Percentiles rank a stretch among this genome's conserved stretches.
Conservation (phyloP, 2,329 filamentous ascomycete genomes). For the Cladosporium colombiae region DNA sequence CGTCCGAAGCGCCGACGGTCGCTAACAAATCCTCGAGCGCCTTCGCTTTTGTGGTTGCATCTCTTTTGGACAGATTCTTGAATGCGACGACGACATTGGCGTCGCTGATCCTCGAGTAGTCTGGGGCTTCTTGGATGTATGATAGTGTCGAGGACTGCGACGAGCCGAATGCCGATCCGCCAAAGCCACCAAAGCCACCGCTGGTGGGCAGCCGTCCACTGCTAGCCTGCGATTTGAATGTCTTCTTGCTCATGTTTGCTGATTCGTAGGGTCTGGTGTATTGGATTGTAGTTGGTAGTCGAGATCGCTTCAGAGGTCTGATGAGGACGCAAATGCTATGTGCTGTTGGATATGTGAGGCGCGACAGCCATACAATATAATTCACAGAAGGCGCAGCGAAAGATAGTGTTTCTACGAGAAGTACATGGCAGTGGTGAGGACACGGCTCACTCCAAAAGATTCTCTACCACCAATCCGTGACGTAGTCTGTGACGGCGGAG, state of each 20-base stretch:
- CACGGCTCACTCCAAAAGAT: neutral
- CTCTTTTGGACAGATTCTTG: slow-evolving; percentile 90
- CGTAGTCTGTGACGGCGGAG: neutral
- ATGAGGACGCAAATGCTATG: neutral
- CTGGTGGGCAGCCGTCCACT: slow-evolving; percentile 55
- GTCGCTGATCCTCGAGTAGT: slow-evolving; percentile 75
- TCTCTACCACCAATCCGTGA: neutral
- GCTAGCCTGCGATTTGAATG: slow-evolving; percentile 63
- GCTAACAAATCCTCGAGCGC: slow-evolving; percentile 81
- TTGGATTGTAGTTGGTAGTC: neutral
- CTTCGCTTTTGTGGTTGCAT: slow-evolving; percentile 86
- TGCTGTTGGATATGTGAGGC: neutral
- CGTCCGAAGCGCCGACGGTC: slow-evolving; percentile 60
- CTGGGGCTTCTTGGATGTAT: slow-evolving; percentile 82
- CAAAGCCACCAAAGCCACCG: slow-evolving; percentile 43
- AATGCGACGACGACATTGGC: slow-evolving; percentile 84
- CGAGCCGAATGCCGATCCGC: slow-evolving; percentile 47
- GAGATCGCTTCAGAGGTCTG: neutral
- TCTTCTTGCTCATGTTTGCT: slow-evolving; percentile 57
- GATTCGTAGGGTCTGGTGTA: neutral
- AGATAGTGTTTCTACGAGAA: neutral
- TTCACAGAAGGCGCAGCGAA: neutral
- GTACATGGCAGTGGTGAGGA: neutral
- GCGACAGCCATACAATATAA: neutral
- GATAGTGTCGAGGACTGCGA: slow-evolving; percentile 66